These are phyloP conservation scores for Stylonectria norvegica DNA, from an alignment of 2,329 filamentous ascomycete species.

Conservation along the genomic window DNA sequence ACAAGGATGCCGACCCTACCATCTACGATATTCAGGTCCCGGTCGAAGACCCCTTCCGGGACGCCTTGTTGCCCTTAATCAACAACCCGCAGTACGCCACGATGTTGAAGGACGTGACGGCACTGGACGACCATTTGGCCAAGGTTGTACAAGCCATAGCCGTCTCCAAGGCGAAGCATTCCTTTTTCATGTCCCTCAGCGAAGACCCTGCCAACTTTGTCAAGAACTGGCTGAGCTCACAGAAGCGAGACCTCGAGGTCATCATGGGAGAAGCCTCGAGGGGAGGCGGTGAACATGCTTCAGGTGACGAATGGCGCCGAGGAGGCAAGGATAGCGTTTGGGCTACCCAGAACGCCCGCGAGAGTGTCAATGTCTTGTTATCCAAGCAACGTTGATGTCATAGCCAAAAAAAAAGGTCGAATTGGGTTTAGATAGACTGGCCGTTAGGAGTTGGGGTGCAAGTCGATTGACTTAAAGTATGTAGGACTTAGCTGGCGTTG, in stretches of 20 bases:
- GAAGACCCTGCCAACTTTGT: conserved; percentile 83
- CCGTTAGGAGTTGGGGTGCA: conserved; percentile 19
- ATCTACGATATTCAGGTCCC: conserved; percentile 87
- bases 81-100: conserved; percentile 67
- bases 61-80: conserved; percentile 61
- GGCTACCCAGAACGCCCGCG: conserved; percentile 55
- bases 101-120: conserved; percentile 71
- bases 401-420: background rate
- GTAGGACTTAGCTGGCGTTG: conserved; percentile 24
- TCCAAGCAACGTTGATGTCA: conserved; percentile 45
- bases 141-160: conserved; percentile 77
- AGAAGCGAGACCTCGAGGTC: conserved; percentile 85
- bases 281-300: conserved; percentile 54
- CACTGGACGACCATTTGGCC: conserved; percentile 81
- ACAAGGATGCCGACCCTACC: conserved; percentile 70
- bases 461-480: conserved; percentile 17
- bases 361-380: conserved; percentile 61
- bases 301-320: conserved; percentile 66
- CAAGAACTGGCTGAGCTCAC: conserved; percentile 82
- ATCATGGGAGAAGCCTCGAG: conserved; percentile 77
- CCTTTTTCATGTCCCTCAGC: conserved; percentile 75
- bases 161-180: conserved; percentile 84
- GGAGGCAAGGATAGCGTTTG: conserved; percentile 54
- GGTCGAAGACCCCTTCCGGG: conserved; percentile 76
- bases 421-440: conserved; percentile 4